Percentiles rank a stretch among this genome's conserved stretches.
phyloP scores from a whole-genome alignment of 179 eudicot species.

The Gypsophila paniculata region DNA sequence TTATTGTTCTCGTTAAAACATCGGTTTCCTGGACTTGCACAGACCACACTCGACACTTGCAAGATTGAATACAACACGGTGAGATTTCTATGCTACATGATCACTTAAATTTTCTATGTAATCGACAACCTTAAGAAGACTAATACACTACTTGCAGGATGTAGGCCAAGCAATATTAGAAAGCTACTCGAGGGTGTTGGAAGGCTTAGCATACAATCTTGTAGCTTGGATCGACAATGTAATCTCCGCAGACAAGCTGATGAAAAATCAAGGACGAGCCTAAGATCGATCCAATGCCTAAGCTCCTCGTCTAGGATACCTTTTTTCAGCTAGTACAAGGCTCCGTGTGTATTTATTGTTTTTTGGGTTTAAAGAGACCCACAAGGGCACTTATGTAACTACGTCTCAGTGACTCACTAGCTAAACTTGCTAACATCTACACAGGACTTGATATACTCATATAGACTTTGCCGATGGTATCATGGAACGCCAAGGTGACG shows the following conservation, averaged over 20 bases:
- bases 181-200: constrained; percentile 97
- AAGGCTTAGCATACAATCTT: constrained; percentile 84
- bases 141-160: constrained; percentile 52
- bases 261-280: constrained; percentile 38
- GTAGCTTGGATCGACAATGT: constrained; percentile 93
- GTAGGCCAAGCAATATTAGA: constrained; percentile 90
- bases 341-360: neutral
- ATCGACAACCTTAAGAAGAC: neutral
- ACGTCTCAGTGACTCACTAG: neutral
- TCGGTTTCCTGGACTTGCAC: constrained; percentile 83
- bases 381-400: too few species aligned
- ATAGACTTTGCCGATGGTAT: neutral
- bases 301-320: neutral
- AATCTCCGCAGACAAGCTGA: constrained; percentile 59
- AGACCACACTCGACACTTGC: constrained; percentile 83
- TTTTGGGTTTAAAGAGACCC: too few species aligned
- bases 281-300: neutral
- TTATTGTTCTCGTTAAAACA: constrained; percentile 73
- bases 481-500: constrained; percentile 6
- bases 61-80: constrained; percentile 86
- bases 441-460: neutral
- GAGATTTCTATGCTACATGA: constrained; percentile 19
- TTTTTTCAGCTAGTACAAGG: neutral
- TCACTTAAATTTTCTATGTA: neutral
- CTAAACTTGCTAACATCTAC: neutral